Percentiles rank a stretch among this genome's conserved stretches.
These are phyloP conservation scores for Xeromyces bisporus DNA, from an alignment of 495 filamentous ascomycete genomes.

Conservation along the genomic window DNA sequence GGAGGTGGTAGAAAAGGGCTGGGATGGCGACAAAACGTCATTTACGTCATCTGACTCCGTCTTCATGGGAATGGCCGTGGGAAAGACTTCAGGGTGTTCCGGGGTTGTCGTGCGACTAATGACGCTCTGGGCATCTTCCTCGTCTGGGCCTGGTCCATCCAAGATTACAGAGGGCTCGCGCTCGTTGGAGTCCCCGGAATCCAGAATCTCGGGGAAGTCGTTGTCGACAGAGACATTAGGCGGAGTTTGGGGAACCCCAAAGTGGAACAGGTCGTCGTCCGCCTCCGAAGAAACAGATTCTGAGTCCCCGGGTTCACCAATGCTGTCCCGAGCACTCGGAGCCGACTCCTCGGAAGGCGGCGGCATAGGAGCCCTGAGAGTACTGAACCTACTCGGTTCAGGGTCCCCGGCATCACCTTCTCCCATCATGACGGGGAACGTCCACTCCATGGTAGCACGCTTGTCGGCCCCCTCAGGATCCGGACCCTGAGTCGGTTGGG, in stretches of 20 bases:
- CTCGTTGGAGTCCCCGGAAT: slow-evolving; percentile 7
- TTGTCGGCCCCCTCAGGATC: slow-evolving; percentile 13
- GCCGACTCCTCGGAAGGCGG: slow-evolving; percentile 7
- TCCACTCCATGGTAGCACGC: slow-evolving; percentile 29
- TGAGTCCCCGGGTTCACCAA: slow-evolving; percentile 6
- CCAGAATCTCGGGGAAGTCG: slow-evolving; percentile 12
- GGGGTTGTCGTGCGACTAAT: slow-evolving; percentile 6
- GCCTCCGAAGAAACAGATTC: slow-evolving; percentile 21
- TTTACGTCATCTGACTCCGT: neutral
- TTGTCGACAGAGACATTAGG: slow-evolving; percentile 4
- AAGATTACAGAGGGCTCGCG: slow-evolving; percentile 11
- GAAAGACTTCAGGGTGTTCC: slow-evolving; percentile 2
- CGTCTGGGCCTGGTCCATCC: slow-evolving; percentile 29
- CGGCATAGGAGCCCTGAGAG: slow-evolving; percentile 18
- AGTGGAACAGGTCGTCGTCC: slow-evolving; percentile 31
- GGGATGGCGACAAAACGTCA: neutral
- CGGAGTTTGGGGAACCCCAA: slow-evolving; percentile 22
- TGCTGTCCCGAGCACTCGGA: slow-evolving; percentile 1
- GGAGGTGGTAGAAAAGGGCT: neutral
- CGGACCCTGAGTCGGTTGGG: slow-evolving; percentile 4
- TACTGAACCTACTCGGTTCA: slow-evolving; percentile 16
- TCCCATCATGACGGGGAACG: slow-evolving; percentile 27
- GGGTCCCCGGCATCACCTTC: slow-evolving; percentile 3
- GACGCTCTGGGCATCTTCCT: slow-evolving; percentile 11
- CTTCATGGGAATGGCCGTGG: slow-evolving; percentile 5